These are phyloP conservation scores for Leishmania lainsoni DNA, from an alignment of 208 protist species.

Conservation along the genomic window DNA sequence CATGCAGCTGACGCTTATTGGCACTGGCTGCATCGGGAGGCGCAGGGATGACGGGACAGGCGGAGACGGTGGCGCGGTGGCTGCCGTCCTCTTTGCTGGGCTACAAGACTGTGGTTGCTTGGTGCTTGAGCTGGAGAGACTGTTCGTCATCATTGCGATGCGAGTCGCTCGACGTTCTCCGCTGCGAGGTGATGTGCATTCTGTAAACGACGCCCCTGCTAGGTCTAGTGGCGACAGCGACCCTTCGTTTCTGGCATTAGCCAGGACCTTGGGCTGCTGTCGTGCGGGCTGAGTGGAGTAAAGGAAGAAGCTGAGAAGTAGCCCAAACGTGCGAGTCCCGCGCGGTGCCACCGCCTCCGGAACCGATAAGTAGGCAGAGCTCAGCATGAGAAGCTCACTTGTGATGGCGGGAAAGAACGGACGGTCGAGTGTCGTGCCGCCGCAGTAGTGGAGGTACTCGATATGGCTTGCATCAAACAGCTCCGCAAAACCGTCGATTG, in stretches of 20 bases:
- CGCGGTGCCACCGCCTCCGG: slow-evolving; percentile 38
- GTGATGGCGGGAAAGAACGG: slow-evolving; percentile 54
- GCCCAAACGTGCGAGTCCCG: slow-evolving; percentile 55
- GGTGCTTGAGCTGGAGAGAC: background rate
- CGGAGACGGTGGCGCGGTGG: slow-evolving; percentile 5
- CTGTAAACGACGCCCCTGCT: background rate
- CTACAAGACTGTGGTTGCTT: background rate
- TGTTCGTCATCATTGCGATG: background rate
- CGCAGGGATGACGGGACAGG: slow-evolving; percentile 1
- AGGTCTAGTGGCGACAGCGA: background rate
- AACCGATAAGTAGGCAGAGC: slow-evolving; percentile 64
- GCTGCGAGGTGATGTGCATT: background rate
- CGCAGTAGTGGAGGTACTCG: slow-evolving; percentile 81
- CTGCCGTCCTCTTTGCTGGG: background rate
- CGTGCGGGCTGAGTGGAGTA: slow-evolving; percentile 64
- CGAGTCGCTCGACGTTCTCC: background rate
- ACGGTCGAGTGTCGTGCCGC: slow-evolving; percentile 37
- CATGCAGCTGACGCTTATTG: slow-evolving; percentile 30
- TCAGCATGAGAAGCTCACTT: slow-evolving; percentile 60
- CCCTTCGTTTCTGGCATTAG: background rate
- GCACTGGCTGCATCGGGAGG: slow-evolving; percentile 22
- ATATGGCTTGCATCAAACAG: slow-evolving; percentile 54
- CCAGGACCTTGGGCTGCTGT: background rate
- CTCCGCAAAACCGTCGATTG: slow-evolving; percentile 47
- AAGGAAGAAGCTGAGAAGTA: slow-evolving; percentile 64